These are phyloP conservation scores for Ophiostoma australiae DNA, from an alignment of 2,329 filamentous ascomycete genomes.

Conservation along the genomic window DNA sequence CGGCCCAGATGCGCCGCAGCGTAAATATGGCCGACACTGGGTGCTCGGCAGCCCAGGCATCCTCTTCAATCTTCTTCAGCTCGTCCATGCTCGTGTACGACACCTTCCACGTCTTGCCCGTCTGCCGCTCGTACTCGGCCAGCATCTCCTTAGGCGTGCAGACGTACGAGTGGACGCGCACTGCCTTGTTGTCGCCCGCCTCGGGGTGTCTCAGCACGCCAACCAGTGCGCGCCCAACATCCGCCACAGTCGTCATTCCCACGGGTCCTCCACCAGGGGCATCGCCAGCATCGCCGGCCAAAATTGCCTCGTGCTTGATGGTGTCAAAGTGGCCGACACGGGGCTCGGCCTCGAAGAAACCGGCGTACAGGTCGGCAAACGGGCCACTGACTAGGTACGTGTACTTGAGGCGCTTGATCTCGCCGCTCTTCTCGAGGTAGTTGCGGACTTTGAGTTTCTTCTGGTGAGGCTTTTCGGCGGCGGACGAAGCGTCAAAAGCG, in stretches of 20 bases:
- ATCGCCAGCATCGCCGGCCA: slow-evolving; percentile 13
- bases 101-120: slow-evolving; percentile 19
- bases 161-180: slow-evolving; percentile 22
- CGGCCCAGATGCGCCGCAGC: slow-evolving; percentile 25
- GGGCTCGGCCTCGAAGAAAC: slow-evolving; percentile 20
- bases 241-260: slow-evolving; percentile 24
- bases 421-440: slow-evolving; percentile 15
- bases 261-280: slow-evolving; percentile 10
- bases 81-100: slow-evolving; percentile 19
- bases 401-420: slow-evolving; percentile 19
- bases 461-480: slow-evolving; percentile 25
- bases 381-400: slow-evolving; percentile 22
- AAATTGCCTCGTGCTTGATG: not conserved
- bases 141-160: slow-evolving; percentile 21
- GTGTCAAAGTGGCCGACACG: slow-evolving; percentile 22
- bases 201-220: slow-evolving; percentile 20
- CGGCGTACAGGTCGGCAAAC: slow-evolving; percentile 25
- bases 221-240: slow-evolving; percentile 22
- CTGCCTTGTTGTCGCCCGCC: slow-evolving; percentile 21
- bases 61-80: slow-evolving; percentile 19
- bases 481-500: slow-evolving; percentile 21
- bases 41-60: slow-evolving; percentile 17
- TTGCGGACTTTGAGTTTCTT: slow-evolving; percentile 26
- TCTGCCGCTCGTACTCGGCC: slow-evolving; percentile 25
- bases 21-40: slow-evolving; percentile 23